phyloP scores from a whole-genome alignment of 352 stramenopile species.

The Phytophthora niederhauseri region DNA sequence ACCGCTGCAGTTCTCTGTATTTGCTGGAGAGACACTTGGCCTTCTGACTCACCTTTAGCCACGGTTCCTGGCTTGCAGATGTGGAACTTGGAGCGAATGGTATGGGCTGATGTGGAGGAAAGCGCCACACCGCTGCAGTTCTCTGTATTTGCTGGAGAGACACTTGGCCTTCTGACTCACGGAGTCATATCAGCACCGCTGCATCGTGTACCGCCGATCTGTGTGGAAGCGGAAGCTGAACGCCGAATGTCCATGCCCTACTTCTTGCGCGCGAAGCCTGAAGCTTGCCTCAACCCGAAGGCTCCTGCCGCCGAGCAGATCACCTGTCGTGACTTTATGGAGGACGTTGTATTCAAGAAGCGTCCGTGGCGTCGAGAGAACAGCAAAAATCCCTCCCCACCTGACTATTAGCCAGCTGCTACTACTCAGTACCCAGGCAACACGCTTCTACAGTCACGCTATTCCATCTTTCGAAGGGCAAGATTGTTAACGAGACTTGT shows the following conservation, averaged over 20 bases:
- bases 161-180: slow-evolving; percentile 74
- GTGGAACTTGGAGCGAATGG: slow-evolving; percentile 88
- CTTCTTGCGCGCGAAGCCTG: slow-evolving; percentile 67
- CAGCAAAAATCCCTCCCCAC: slow-evolving; percentile 39
- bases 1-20: slow-evolving; percentile 77
- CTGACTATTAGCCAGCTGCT: slow-evolving; percentile 50
- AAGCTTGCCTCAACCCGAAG: slow-evolving; percentile 65
- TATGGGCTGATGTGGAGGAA: slow-evolving; percentile 77
- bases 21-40: slow-evolving; percentile 79
- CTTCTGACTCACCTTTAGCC: slow-evolving; percentile 78
- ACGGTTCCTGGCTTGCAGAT: slow-evolving; percentile 80
- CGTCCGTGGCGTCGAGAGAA: slow-evolving; percentile 70
- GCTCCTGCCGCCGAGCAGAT: slow-evolving; percentile 43
- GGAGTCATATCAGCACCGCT: slow-evolving; percentile 73
- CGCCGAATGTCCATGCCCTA: slow-evolving; percentile 90
- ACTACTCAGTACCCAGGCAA: no score
- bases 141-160: slow-evolving; percentile 85
- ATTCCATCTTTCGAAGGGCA: no score
- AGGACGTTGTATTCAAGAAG: slow-evolving; percentile 81
- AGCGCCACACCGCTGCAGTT: slow-evolving; percentile 66
- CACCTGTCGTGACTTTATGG: slow-evolving; percentile 85
- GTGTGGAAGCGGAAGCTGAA: slow-evolving; percentile 56
- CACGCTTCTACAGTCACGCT: no score
- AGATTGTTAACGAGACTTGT: no score
- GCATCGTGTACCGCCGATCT: slow-evolving; percentile 78